Evolutionary conservation across 192 early-diverging fungal species (phyloP).

Genomic region (Coemansia sp.): DNA sequence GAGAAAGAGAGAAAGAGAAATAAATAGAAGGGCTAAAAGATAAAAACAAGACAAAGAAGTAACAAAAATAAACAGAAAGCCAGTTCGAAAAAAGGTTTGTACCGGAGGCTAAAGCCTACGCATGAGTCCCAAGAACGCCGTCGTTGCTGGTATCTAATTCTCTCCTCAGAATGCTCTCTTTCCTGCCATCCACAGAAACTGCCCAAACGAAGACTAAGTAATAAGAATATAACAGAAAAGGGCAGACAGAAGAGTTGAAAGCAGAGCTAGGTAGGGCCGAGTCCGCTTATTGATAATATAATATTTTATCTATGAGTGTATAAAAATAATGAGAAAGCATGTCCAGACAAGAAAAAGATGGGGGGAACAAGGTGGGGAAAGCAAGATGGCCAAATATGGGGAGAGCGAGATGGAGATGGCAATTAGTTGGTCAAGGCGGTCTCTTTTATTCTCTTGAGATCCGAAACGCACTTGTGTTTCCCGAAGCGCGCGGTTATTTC

Average conservation of each 20-base stretch:
- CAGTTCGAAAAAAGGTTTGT: not conserved
- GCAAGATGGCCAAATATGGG: conserved; percentile 5
- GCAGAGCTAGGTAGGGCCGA: not conserved
- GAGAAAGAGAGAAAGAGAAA: conserved; percentile 3
- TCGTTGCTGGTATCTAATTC: not conserved
- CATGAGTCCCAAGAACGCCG: not conserved
- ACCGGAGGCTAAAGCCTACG: not conserved
- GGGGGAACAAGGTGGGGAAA: not conserved
- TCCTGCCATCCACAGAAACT: not conserved
- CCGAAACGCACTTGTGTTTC: not conserved
- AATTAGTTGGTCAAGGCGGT: not conserved
- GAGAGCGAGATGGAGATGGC: not conserved
- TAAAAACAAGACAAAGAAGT: not conserved
- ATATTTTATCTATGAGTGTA: not conserved
- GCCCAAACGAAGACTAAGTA: not conserved
- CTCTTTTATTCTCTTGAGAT: not conserved
- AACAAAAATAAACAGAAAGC: not conserved
- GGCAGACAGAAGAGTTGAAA: not conserved
- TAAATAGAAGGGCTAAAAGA: not conserved
- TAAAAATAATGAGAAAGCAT: conserved; percentile 5
- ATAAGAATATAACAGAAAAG: not conserved
- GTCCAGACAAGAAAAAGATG: conserved; percentile 7
- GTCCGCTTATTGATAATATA: not conserved
- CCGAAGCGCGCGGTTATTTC: not conserved
- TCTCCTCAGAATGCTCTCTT: not conserved